Base-by-base conservation (phyloP, 192 early-diverging fungal genomes). In the Oehlia diaphana region DNA sequence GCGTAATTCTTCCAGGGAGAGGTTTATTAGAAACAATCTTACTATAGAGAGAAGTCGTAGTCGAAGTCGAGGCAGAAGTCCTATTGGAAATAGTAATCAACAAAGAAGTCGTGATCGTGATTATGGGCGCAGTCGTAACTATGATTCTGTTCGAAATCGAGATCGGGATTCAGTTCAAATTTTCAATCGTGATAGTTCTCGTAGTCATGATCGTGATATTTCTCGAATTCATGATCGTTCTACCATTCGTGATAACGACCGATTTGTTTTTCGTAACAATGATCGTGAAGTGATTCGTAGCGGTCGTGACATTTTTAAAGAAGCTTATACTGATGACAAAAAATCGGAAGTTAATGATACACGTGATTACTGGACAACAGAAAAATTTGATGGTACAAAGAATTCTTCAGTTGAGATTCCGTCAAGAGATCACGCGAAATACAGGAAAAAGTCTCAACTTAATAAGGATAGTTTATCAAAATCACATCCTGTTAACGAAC, bases 41-140 rank as follows among this genome's bases (percentile, higher is more conserved):
- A 44, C 21, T 44, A 21, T n/a, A 9, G 68, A 23, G 6, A 42
- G 21, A 12, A 70, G 68, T 67, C 65, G 65, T 9, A 70, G 68
- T 23, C 68, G 68, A 70, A 70, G 68, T 70, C 68, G 68, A 8
- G 68, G 39, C 9, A 70, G 68, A 70, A 70, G 68, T 70, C 68
- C 68, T 7, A 70, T n/a, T 9, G 68, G 68, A 21, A 58, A 16
- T 21, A 19, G 16, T 70, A 44, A 3, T 39, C 68, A 70, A 70
- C 31, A 44, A n/a, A 44, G 68, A 31, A 70, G 39, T 70, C 68
- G 68, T 21, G 68, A 70, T 21, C 31, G 68, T 42, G 68, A 70
- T 42, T n/a, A n/a, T 44, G 39, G 39, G 23, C 33, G 39, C 21
- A 23, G 68, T 70, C 31, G 68, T 44, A n/a, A 70, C 3, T 31